Percentiles rank a stretch among this genome's conserved stretches.
These are phyloP conservation scores for Sparassis latifolia DNA, from an alignment of 1,284 basidiomycete genomes.

Conservation along the genomic window DNA sequence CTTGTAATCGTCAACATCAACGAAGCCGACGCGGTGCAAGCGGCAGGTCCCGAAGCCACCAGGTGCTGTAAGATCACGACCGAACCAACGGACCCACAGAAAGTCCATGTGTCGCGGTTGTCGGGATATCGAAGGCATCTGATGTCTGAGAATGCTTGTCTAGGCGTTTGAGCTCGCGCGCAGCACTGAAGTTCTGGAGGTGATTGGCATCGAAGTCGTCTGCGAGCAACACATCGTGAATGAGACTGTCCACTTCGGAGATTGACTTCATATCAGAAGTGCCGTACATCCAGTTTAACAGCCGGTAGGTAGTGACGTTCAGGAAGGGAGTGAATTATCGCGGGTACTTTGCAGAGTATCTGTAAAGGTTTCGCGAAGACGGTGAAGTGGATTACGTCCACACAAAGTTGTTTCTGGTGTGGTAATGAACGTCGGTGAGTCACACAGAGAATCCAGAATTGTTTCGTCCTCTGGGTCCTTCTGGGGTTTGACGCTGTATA, in stretches of 20 bases:
- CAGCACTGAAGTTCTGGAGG: background rate
- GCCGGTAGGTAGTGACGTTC: background rate
- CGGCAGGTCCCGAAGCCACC: slow-evolving; percentile 13
- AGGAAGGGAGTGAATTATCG: background rate
- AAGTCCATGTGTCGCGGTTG: slow-evolving; percentile 13
- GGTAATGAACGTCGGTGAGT: background rate
- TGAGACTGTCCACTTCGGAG: background rate
- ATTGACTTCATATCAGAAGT: background rate
- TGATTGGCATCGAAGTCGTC: background rate
- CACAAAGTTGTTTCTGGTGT: background rate
- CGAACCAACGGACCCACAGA: slow-evolving; percentile 33
- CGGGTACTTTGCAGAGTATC: background rate
- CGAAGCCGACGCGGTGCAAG: slow-evolving; percentile 29
- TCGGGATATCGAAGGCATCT: slow-evolving; percentile 12
- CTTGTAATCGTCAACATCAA: slow-evolving; percentile 17
- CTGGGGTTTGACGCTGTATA: background rate
- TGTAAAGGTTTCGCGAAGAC: too few relatives aligned
- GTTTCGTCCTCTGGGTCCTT: background rate
- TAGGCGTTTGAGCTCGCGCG: background rate
- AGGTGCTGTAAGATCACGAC: slow-evolving; percentile 10
- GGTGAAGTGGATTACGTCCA: too few relatives aligned
- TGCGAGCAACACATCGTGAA: background rate
- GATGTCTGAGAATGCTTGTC: background rate
- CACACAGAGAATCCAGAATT: background rate
- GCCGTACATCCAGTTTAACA: background rate